phyloP scores from a whole-genome alignment of 306 rosid genomes.

The Aeschynomene evenia region DNA sequence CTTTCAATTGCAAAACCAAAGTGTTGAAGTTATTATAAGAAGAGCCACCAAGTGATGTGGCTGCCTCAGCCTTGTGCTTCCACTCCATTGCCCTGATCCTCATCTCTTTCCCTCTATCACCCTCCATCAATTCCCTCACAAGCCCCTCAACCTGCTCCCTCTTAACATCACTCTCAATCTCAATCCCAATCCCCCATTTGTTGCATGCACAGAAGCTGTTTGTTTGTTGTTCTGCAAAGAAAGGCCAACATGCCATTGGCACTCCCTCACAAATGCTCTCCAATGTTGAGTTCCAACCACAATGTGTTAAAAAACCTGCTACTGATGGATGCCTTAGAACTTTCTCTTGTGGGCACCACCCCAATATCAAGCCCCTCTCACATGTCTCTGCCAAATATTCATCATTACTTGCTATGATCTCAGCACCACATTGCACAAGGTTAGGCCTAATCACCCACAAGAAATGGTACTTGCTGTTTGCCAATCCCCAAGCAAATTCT shows the following conservation, averaged over 20 bases:
- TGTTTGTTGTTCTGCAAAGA: constrained; percentile 45
- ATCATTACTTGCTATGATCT: constrained; percentile 27
- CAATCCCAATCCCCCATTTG: constrained; percentile 43
- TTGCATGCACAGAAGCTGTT: constrained; percentile 38
- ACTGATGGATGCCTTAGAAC: constrained; percentile 32
- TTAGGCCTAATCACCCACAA: constrained; percentile 42
- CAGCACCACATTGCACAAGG: constrained; percentile 27
- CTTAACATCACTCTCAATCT: constrained; percentile 36
- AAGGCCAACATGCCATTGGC: constrained; percentile 39
- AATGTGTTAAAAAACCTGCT: constrained; percentile 36
- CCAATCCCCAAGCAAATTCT: constrained; percentile 46
- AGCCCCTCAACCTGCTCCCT: constrained; percentile 41
- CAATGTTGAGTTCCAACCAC: constrained; percentile 47
- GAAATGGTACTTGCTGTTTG: constrained; percentile 33
- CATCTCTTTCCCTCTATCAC: constrained; percentile 36
- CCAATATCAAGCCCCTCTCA: constrained; percentile 34
- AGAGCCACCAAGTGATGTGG: constrained; percentile 38
- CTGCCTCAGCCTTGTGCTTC: constrained; percentile 38
- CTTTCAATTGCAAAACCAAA: constrained; percentile 29
- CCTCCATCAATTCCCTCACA: constrained; percentile 41
- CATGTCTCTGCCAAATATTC: constrained; percentile 22
- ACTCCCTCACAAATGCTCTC: constrained; percentile 45
- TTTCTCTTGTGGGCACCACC: constrained; percentile 42
- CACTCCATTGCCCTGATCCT: constrained; percentile 30
- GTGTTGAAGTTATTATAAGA: constrained; percentile 24